Evolutionary conservation across 1,139 yeast genomes (phyloP).

Genomic region (Yamadazyma trypodendri): DNA sequence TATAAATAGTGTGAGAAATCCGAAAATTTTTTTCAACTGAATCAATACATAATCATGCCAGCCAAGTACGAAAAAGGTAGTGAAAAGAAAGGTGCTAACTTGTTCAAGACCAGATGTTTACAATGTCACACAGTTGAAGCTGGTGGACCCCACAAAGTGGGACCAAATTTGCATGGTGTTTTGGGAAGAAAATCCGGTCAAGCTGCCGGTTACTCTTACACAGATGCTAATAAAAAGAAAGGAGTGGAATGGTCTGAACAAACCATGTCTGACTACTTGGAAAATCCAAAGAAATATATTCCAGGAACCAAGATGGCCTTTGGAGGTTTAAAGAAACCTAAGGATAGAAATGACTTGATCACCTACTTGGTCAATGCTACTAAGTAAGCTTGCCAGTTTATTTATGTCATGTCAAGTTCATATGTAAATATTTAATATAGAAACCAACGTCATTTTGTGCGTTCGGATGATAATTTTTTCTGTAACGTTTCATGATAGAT

Average conservation of each 20-base stretch:
- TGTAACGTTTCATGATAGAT: too few species aligned
- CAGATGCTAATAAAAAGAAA: conserved; percentile 98
- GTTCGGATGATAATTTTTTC: too few species aligned
- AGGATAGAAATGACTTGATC: conserved; percentile 96
- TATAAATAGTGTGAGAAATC: conserved; percentile 3
- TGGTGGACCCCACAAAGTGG: conserved; percentile 98
- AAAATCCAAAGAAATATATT: conserved; percentile 99
- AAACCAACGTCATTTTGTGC: not conserved
- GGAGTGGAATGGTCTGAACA: conserved; percentile 87
- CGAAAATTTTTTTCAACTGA: not conserved
- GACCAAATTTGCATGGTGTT: conserved; percentile 96
- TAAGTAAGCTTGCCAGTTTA: conserved; percentile 39
- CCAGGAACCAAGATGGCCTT: conserved; percentile 99
- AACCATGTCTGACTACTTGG: conserved; percentile 91
- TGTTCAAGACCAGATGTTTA: conserved; percentile 97
- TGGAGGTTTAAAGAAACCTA: conserved; percentile 98
- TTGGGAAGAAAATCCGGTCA: conserved; percentile 90
- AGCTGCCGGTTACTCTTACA: conserved; percentile 92
- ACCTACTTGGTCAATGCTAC: conserved; percentile 84
- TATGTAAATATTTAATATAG: conserved; percentile 10
- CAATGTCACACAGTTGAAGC: conserved; percentile 97
- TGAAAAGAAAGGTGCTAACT: conserved; percentile 96
- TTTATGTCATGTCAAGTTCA: conserved; percentile 1
- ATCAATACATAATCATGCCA: conserved; percentile 42
- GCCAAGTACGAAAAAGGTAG: conserved; percentile 72